Evolutionary conservation across 2,329 filamentous ascomycete genomes (phyloP).

Genomic region (Blumeria graminis): DNA sequence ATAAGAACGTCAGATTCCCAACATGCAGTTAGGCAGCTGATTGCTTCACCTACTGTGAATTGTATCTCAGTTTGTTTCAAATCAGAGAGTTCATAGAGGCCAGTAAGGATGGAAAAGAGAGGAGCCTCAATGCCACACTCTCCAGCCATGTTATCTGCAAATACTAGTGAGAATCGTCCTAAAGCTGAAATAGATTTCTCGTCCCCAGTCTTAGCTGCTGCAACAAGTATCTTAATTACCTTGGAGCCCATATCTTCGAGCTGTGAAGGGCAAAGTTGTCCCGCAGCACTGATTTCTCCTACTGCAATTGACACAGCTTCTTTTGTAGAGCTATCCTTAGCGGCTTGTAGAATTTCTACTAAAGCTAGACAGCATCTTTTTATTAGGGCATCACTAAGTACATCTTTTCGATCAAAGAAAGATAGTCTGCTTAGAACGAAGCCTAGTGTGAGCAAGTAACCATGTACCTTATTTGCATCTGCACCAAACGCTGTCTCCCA

Average conservation of each 20-base stretch:
- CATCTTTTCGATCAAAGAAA: slow-evolving; percentile 21
- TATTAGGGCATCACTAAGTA: slow-evolving; percentile 17
- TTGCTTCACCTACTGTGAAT: slow-evolving; percentile 72
- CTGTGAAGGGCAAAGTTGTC: slow-evolving; percentile 18
- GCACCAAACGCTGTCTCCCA: slow-evolving; percentile 34
- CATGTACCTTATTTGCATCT: slow-evolving; percentile 32
- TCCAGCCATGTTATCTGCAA: slow-evolving; percentile 20
- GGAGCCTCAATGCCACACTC: slow-evolving; percentile 16
- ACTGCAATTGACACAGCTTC: slow-evolving; percentile 32
- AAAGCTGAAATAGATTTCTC: slow-evolving; percentile 63
- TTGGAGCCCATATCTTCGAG: slow-evolving; percentile 7
- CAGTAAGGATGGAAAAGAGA: slow-evolving; percentile 34
- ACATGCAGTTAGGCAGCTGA: slow-evolving; percentile 51
- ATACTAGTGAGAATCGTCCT: slow-evolving; percentile 47
- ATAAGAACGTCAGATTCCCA: slow-evolving; percentile 67
- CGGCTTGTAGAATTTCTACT: slow-evolving; percentile 26
- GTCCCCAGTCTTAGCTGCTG: slow-evolving; percentile 53
- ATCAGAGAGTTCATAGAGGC: slow-evolving; percentile 56
- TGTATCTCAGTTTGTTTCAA: slow-evolving; percentile 70
- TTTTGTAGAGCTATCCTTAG: slow-evolving; percentile 30
- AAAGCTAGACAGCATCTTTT: slow-evolving; percentile 20
- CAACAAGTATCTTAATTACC: slow-evolving; percentile 36
- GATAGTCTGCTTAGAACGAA: slow-evolving; percentile 31
- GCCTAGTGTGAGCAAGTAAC: slow-evolving; percentile 31
- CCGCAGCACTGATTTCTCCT: slow-evolving; percentile 36